A percentile compares a stretch with the other conserved stretches of the same genome.
Conservation (phyloP, 768 basidiomycete species). For the Naganishia vishniacii region DNA sequence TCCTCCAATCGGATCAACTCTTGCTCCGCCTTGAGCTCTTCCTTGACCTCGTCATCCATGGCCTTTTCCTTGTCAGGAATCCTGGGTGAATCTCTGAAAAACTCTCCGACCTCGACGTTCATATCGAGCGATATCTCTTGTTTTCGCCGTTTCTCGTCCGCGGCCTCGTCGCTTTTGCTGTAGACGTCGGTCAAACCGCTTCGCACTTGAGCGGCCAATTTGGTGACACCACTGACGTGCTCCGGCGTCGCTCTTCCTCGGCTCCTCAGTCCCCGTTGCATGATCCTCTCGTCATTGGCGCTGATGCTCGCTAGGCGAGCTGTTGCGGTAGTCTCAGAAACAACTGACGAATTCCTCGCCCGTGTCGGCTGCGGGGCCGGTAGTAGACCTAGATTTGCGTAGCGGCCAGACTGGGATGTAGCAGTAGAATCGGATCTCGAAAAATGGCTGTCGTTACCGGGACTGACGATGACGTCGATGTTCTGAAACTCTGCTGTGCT, state of each 20-base stretch:
- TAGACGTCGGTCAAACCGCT: slow-evolving; percentile 19
- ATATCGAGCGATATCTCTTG: slow-evolving; percentile 6
- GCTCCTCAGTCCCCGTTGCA: slow-evolving; percentile 12
- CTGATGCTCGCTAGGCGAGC: slow-evolving; percentile 22
- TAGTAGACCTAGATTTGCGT: slow-evolving; percentile 5
- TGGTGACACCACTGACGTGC: slow-evolving; percentile 10
- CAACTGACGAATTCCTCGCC: background rate
- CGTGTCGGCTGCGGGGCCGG: slow-evolving; percentile 10
- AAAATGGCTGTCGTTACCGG: background rate
- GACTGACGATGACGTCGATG: slow-evolving; percentile 3
- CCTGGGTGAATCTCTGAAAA: slow-evolving; percentile 17
- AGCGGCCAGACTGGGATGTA: background rate
- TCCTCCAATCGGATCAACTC: slow-evolving; percentile 21
- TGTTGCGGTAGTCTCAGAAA: slow-evolving; percentile 20
- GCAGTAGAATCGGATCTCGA: slow-evolving; percentile 9
- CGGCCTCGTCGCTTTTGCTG: slow-evolving; percentile 18
- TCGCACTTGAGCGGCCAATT: slow-evolving; percentile 14
- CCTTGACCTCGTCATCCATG: slow-evolving; percentile 17
- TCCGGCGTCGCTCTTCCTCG: slow-evolving; percentile 3
- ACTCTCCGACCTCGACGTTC: slow-evolving; percentile 16
- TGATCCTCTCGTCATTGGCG: slow-evolving; percentile 17
- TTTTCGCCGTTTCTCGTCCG: slow-evolving; percentile 1
- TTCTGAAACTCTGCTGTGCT: background rate
- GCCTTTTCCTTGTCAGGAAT: slow-evolving; percentile 21
- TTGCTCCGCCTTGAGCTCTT: slow-evolving; percentile 21